These are phyloP conservation scores for Lupinus albus DNA, from an alignment of 306 rosid genomes.

Conservation along the genomic window DNA sequence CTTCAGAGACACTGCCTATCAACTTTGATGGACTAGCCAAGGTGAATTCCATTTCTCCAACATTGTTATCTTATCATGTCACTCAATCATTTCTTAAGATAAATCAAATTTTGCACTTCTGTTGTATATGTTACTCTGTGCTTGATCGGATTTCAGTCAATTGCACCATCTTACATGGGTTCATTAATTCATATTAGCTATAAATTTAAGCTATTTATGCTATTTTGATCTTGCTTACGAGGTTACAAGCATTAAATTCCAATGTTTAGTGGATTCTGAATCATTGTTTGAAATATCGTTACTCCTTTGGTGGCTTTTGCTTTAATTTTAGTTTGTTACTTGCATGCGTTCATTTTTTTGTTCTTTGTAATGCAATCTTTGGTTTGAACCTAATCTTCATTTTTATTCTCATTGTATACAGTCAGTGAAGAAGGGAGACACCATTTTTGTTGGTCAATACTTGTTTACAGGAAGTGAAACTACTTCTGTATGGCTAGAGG, in stretches of 20 bases:
- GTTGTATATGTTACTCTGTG: not conserved
- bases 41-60: slow-evolving; percentile 46
- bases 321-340: slow-evolving; percentile 6
- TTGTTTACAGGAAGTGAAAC: slow-evolving; percentile 99
- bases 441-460: slow-evolving; percentile 93
- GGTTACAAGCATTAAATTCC: slow-evolving; percentile 11
- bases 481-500: slow-evolving; percentile 99
- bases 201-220: slow-evolving; percentile 3
- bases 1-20: slow-evolving; percentile 80
- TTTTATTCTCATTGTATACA: slow-evolving; percentile 46
- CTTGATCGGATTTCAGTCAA: slow-evolving; percentile 6
- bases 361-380: slow-evolving; percentile 7
- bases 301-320: not conserved
- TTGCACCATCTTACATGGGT: no score
- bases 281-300: not conserved
- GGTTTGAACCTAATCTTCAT: slow-evolving; percentile 32
- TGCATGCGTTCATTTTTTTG: not conserved
- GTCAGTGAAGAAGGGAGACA: slow-evolving; percentile 88
- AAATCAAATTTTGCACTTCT: not conserved
- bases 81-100: not conserved
- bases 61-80: not conserved
- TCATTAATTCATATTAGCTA: not conserved
- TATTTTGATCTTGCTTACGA: not conserved
- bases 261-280: not conserved
- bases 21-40: slow-evolving; percentile 80